Evolutionary conservation across 306 rosid genomes (phyloP).

Genomic region (Acacia crassicarpa): DNA sequence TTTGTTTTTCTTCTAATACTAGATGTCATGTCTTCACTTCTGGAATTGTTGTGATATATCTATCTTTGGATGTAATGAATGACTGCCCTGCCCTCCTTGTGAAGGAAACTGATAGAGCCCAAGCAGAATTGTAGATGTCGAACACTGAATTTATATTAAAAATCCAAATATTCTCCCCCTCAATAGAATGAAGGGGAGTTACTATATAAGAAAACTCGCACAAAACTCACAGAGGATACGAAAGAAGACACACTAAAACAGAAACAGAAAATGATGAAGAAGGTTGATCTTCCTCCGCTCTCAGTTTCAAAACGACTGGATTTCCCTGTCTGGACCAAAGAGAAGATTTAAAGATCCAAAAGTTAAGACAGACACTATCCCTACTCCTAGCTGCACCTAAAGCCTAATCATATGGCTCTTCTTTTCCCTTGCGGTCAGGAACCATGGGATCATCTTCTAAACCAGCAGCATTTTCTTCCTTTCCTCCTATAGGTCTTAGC

Average conservation of each 20-base stretch:
- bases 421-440: background rate
- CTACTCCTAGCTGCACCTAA: background rate
- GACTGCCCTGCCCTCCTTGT: background rate
- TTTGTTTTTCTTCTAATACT: background rate
- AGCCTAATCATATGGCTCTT: background rate
- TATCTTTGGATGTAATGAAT: background rate
- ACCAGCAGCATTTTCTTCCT: background rate
- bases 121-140: background rate
- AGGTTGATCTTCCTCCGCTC: background rate
- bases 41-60: background rate
- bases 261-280: background rate
- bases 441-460: background rate
- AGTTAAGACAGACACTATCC: background rate
- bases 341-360: background rate
- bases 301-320: background rate
- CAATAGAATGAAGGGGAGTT: background rate
- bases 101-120: background rate
- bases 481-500: background rate
- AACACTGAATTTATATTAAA: background rate
- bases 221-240: background rate
- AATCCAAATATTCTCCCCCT: background rate
- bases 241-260: background rate
- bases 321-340: background rate
- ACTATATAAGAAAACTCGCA: background rate
- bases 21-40: background rate